Base-by-base conservation (phyloP, 176 grass and related monocot genomes). In the Musa schizocarpa region DNA sequence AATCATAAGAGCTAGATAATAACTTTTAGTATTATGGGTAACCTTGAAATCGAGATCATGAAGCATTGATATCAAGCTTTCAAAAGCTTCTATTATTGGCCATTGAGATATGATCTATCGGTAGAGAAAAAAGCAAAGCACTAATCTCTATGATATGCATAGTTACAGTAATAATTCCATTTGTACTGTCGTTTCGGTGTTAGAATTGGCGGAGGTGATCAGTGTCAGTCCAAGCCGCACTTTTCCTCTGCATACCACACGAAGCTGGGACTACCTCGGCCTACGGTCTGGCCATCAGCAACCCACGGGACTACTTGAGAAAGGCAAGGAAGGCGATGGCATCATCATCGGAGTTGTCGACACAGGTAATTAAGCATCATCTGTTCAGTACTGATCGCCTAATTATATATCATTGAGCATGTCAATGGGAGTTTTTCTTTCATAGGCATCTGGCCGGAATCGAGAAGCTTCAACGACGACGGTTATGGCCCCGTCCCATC, bases 321-420 rank as follows among this genome's bases (percentile, higher is more conserved):
- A 85, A 20, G 83, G 70, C 0, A 80, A 77, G 1, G 82, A 83
- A 5, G 87, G 87, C 54, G 81, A 89, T 53, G 88, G 89, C 52
- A 78, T 92, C 14, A 89, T 92, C 14, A 76, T 92, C 77, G 86
- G 86, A 72, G 86, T 92, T 50, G 83, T 92, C 26, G 90, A 92
- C 2, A 89, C 86, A 77, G 90, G 90, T 84, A 69, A 82, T 29
- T 9, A 16, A 29, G 23, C 29, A 1, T 9, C 7, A 43, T 16
- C 48, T 69, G 12, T 9, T 16, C 34, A 43, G 4, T 6, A 43
- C 34, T 5, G 4, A 6, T 43, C 34, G 91, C 22, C 22, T 22
- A 22, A 22, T 22, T 22, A 22, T 22, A 22, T 22, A 22, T 22
- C 22, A 22, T 22, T 22, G 22, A 22, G 22, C 22, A 22, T 22